These are phyloP conservation scores for Globisporangium parvum DNA, from an alignment of 352 stramenopile species.

Conservation along the genomic window DNA sequence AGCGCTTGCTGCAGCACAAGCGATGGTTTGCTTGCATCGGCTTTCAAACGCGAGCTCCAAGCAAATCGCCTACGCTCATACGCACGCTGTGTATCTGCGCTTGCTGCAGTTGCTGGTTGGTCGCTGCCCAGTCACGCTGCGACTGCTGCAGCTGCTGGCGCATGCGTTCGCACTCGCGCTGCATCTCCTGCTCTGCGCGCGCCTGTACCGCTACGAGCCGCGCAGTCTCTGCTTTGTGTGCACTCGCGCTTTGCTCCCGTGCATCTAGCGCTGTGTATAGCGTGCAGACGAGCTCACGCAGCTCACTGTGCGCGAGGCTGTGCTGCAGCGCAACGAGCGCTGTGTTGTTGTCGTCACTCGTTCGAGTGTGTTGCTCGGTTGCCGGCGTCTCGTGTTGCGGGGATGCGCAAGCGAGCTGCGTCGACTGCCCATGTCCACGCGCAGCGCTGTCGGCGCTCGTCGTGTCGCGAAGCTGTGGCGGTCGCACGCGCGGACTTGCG, in stretches of 20 bases:
- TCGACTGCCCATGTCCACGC: no score
- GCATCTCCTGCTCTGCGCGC: conserved; percentile 4
- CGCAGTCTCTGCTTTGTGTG: not conserved
- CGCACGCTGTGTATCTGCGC: conserved; percentile 1
- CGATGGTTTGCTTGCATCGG: no score
- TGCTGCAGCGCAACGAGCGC: conserved; percentile 16
- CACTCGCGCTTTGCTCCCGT: not conserved
- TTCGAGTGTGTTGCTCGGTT: no score
- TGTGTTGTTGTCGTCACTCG: not conserved
- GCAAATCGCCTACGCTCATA: not conserved
- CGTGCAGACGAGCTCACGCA: conserved; percentile 17
- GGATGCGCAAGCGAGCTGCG: no score
- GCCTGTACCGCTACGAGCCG: conserved; percentile 7
- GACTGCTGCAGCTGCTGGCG: conserved; percentile 3
- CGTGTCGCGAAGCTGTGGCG: no score
- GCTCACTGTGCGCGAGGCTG: conserved; percentile 13
- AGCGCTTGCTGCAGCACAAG: not conserved
- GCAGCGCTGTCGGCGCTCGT: no score
- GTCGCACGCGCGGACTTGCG: no score
- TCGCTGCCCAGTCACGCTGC: not conserved
- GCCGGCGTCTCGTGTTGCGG: no score
- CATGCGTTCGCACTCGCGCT: not conserved
- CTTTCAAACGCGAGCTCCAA: not conserved
- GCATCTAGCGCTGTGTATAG: conserved; percentile 16
- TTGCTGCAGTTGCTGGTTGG: conserved; percentile 4